These are phyloP conservation scores for Leccinum arenicola DNA, from an alignment of 768 basidiomycete species.

Conservation along the genomic window DNA sequence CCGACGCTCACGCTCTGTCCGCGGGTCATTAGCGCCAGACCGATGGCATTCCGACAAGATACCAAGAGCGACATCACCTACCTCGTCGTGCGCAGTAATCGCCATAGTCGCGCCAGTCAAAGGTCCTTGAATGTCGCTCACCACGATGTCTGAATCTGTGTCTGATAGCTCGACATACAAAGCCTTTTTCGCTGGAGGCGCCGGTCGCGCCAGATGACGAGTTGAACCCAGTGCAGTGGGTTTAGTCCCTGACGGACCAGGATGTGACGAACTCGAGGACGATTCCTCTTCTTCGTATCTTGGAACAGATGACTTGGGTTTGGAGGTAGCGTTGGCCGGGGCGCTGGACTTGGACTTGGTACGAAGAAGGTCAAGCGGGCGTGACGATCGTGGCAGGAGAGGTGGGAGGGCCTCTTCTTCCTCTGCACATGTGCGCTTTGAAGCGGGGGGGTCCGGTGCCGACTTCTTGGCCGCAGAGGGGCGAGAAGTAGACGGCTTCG, in stretches of 20 bases:
- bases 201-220: background rate
- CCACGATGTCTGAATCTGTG: constrained; percentile 19
- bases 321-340: background rate
- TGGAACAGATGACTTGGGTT: background rate
- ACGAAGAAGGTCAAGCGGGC: constrained; percentile 29
- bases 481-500: constrained; percentile 1
- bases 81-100: background rate
- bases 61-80: constrained; percentile 1
- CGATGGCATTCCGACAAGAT: too few species aligned
- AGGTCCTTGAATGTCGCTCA: constrained; percentile 10
- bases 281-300: constrained; percentile 15
- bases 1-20: constrained; percentile 9
- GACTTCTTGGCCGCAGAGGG: constrained; percentile 1
- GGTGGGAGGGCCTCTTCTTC: constrained; percentile 9
- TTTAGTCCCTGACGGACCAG: background rate
- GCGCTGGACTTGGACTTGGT: constrained; percentile 5
- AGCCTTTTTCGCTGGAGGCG: constrained; percentile 10
- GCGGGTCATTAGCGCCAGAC: background rate
- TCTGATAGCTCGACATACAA: constrained; percentile 26
- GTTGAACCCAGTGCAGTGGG: background rate
- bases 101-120: background rate
- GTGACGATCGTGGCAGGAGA: constrained; percentile 15
- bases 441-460: background rate
- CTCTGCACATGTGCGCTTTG: constrained; percentile 6
- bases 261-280: constrained; percentile 2